phyloP scores from a whole-genome alignment of 176 grass and related monocot species.

The Phoenix roebelenii region DNA sequence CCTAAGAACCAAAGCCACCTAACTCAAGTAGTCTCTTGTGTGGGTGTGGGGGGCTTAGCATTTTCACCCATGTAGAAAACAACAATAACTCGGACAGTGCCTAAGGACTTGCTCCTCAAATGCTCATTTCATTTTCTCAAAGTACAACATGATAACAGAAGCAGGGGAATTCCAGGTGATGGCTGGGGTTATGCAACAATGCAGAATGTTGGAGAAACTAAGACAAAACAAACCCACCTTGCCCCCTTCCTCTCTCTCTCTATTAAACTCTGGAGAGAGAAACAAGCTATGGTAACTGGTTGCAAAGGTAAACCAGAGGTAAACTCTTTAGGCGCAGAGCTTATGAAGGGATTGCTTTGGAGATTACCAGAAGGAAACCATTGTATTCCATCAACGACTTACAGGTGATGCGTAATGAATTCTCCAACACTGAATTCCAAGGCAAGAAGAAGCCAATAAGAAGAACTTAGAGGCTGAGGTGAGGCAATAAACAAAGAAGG shows the following conservation, averaged over 20 bases:
- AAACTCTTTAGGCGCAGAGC: neutral
- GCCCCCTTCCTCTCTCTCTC: neutral
- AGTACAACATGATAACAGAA: neutral
- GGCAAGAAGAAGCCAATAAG: neutral
- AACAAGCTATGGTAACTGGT: neutral
- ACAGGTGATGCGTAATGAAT: neutral
- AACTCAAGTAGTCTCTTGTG: neutral
- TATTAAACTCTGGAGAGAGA: neutral
- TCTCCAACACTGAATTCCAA: neutral
- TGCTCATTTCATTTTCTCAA: neutral
- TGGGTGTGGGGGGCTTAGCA: neutral
- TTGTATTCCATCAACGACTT: neutral
- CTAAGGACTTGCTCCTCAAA: neutral
- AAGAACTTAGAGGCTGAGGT: neutral
- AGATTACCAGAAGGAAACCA: neutral
- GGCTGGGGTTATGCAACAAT: neutral
- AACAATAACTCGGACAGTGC: neutral
- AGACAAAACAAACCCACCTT: slow-evolving; percentile 5
- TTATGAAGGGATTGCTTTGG: too few relatives aligned
- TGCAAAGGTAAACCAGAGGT: neutral
- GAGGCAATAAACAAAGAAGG: neutral
- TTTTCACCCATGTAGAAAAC: neutral
- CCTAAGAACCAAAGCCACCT: too few relatives aligned
- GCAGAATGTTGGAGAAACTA: slow-evolving; percentile 2
- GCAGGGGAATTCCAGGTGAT: neutral